phyloP scores from a whole-genome alignment of 257 asterid genomes.

The Solanum phureja region DNA sequence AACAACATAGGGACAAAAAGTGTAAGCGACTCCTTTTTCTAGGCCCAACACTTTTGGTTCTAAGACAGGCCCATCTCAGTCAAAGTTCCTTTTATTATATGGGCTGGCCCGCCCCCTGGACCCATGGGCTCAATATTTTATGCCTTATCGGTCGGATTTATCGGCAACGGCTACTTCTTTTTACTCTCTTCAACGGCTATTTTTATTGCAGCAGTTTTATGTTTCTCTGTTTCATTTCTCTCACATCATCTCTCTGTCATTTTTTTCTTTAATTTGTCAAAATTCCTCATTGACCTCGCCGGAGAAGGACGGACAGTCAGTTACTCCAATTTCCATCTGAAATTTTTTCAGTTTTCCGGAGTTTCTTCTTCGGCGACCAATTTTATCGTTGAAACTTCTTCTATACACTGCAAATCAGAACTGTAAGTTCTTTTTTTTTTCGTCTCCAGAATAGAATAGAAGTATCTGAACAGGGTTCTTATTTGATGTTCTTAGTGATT shows the following conservation, averaged over 20 bases:
- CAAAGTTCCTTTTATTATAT: neutral
- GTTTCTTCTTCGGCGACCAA: neutral
- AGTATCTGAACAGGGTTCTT: neutral
- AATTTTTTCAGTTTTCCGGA: neutral
- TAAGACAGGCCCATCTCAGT: neutral
- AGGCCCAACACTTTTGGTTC: neutral
- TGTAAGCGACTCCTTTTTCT: neutral
- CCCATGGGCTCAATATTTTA: neutral
- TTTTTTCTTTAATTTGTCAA: neutral
- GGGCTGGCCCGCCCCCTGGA: neutral
- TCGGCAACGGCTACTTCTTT: slow-evolving; percentile 1
- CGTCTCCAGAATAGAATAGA: neutral
- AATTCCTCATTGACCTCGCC: neutral
- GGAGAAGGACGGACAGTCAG: neutral
- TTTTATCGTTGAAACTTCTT: neutral
- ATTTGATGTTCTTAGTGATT: neutral
- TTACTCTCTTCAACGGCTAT: neutral
- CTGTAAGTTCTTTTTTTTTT: neutral
- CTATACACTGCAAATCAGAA: neutral
- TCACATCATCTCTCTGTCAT: neutral
- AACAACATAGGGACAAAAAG: neutral
- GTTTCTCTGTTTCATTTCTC: neutral
- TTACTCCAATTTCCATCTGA: neutral
- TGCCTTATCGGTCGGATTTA: neutral
- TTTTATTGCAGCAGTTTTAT: neutral